phyloP scores from a whole-genome alignment of 805 yeast species.

The Priceomyces haplophilus region DNA sequence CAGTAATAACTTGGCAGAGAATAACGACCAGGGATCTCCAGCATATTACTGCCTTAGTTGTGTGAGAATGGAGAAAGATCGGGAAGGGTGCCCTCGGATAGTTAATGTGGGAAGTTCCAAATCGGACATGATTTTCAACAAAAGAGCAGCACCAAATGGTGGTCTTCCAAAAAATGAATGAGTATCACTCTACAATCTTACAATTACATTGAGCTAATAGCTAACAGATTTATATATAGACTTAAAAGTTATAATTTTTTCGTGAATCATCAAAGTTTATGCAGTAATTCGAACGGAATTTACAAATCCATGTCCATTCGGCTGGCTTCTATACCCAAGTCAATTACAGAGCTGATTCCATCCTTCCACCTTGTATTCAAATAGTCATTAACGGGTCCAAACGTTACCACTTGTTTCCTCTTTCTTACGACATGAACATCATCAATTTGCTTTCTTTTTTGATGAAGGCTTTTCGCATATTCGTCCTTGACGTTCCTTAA shows the following conservation, averaged over 20 bases:
- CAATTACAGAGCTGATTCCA: slow-evolving; percentile 40
- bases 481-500: slow-evolving; percentile 23
- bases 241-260: not conserved
- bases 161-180: not conserved
- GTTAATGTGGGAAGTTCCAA: slow-evolving; percentile 76
- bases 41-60: slow-evolving; percentile 89
- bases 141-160: slow-evolving; percentile 31
- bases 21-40: slow-evolving; percentile 31
- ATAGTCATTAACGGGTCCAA: slow-evolving; percentile 43
- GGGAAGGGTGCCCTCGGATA: slow-evolving; percentile 92
- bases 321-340: slow-evolving; percentile 28
- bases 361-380: slow-evolving; percentile 51
- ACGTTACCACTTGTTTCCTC: slow-evolving; percentile 38
- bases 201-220: not conserved
- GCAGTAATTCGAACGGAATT: not conserved
- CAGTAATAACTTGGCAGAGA: slow-evolving; percentile 58
- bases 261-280: not conserved
- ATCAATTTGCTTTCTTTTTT: slow-evolving; percentile 42
- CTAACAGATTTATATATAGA: not conserved
- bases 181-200: not conserved
- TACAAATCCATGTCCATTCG: slow-evolving; percentile 13
- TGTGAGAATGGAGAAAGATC: slow-evolving; percentile 68
- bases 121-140: slow-evolving; percentile 62
- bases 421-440: slow-evolving; percentile 43
- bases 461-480: slow-evolving; percentile 19